Evolutionary conservation across 495 filamentous ascomycete genomes (phyloP).

Genomic region (Aspergillus homomorphus): DNA sequence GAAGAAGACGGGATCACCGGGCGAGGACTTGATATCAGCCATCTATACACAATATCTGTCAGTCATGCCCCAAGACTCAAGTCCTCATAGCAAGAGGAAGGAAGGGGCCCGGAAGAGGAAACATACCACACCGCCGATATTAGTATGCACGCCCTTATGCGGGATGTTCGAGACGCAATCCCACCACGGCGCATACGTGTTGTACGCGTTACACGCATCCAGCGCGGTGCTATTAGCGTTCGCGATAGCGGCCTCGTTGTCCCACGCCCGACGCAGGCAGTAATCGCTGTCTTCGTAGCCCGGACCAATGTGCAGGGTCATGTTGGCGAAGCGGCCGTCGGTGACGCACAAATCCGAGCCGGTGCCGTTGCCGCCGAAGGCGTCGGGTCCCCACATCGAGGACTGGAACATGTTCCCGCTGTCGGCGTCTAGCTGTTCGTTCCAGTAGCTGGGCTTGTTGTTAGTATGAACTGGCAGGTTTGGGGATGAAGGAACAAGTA

Average conservation of each 20-base stretch:
- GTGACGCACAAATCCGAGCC: constrained; percentile 13
- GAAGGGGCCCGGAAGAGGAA: no score
- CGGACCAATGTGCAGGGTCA: constrained; percentile 18
- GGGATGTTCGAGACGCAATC: constrained; percentile 17
- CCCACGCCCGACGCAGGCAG: constrained; percentile 14
- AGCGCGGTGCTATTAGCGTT: constrained; percentile 17
- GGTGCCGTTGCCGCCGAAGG: constrained; percentile 19
- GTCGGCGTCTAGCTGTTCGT: constrained; percentile 17
- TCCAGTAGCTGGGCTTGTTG: constrained; percentile 4
- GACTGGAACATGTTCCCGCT: constrained; percentile 18
- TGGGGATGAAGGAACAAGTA: constrained; percentile 15
- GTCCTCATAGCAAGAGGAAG: neutral
- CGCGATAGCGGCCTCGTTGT: constrained; percentile 9
- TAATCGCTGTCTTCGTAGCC: constrained; percentile 17
- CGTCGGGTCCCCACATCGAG: constrained; percentile 18
- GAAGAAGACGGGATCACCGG: constrained; percentile 49
- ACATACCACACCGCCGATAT: constrained; percentile 20
- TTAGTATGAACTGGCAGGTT: neutral
- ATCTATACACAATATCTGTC: neutral
- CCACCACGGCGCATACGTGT: constrained; percentile 17
- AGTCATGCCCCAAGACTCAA: neutral
- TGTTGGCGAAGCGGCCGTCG: constrained; percentile 17
- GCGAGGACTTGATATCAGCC: constrained; percentile 18
- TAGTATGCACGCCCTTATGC: constrained; percentile 20
- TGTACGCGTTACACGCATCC: constrained; percentile 14